Conservation (phyloP, 176 grass and related monocot species). For the Carex parvula region DNA sequence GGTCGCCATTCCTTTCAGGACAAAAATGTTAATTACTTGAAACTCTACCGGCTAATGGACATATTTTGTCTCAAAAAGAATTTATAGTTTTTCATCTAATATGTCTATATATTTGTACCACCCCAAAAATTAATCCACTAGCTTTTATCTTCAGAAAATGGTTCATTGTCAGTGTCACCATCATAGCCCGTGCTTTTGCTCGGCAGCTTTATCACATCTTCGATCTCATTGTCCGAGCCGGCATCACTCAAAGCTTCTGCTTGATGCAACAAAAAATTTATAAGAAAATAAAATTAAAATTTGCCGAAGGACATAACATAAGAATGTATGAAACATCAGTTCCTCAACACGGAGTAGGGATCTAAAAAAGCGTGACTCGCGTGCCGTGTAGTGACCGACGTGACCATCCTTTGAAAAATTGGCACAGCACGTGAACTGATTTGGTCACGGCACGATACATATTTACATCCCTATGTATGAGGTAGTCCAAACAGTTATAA, state of each 20-base stretch:
- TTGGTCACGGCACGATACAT: too few species aligned
- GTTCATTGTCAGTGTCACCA: constrained; percentile 6
- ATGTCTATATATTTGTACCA: neutral
- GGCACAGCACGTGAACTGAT: too few species aligned
- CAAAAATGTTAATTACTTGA: neutral
- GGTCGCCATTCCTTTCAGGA: too few species aligned
- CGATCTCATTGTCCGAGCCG: constrained; percentile 2
- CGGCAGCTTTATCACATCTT: neutral
- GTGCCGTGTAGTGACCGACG: too few species aligned
- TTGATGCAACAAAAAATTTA: neutral
- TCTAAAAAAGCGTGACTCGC: too few species aligned
- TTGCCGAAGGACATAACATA: neutral
- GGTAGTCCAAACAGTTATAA: neutral
- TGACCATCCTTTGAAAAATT: too few species aligned
- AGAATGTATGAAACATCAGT: neutral
- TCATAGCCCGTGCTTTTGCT: constrained; percentile 20
- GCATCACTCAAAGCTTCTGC: neutral
- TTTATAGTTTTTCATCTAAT: neutral
- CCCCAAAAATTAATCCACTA: neutral
- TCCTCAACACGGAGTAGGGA: neutral
- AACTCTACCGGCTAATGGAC: neutral
- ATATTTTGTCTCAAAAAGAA: neutral
- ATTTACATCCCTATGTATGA: neutral
- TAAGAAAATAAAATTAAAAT: neutral
- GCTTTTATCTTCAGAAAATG: neutral